Evolutionary conservation across 2,329 filamentous ascomycete species (phyloP).

Genomic region (Botrytis aclada): DNA sequence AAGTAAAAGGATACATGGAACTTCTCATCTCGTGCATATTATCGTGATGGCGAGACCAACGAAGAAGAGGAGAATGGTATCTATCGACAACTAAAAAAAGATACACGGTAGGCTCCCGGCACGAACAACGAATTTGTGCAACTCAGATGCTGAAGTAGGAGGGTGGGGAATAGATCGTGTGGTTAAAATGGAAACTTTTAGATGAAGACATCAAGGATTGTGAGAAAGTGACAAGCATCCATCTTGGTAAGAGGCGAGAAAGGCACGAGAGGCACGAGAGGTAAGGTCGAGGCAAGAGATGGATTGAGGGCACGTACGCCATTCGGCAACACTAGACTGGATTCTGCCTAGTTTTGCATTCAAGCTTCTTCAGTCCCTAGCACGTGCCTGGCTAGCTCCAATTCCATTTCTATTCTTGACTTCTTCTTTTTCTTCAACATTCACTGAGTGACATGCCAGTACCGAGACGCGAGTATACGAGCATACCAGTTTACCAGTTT

Average conservation of each 20-base stretch:
- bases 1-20: neutral
- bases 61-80: neutral
- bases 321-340: neutral
- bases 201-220: constrained; percentile 1
- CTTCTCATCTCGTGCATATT: neutral
- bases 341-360: neutral
- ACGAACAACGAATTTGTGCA: constrained; percentile 3
- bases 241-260: neutral
- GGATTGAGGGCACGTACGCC: neutral
- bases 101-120: neutral
- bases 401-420: constrained; percentile 3
- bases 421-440: neutral
- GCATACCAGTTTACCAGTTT: neutral
- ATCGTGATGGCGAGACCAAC: neutral
- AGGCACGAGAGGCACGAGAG: neutral
- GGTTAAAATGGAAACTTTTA: neutral
- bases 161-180: neutral
- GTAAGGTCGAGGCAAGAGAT: neutral
- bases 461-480: neutral
- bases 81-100: neutral
- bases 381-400: no score
- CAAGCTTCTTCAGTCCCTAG: neutral
- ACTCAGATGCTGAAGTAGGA: neutral
- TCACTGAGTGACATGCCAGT: neutral
- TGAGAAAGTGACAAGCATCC: neutral